phyloP scores from a whole-genome alignment of 768 basidiomycete species.

The Lentinula sp. region DNA sequence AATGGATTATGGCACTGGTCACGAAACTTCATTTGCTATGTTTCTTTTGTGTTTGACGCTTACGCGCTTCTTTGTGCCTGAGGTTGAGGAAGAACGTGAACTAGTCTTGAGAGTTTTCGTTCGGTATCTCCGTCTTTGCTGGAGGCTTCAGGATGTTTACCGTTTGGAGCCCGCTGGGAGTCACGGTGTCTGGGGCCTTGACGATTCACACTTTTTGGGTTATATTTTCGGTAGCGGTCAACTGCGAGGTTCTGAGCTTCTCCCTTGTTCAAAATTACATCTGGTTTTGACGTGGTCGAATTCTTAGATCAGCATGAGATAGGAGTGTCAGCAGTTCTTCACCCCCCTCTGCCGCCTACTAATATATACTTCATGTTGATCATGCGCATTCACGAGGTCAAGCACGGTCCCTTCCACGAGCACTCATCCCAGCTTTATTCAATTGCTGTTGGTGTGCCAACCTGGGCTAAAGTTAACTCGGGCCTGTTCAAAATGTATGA shows the following conservation, averaged over 20 bases:
- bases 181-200: slow-evolving; percentile 97
- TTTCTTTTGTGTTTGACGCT: slow-evolving; percentile 73
- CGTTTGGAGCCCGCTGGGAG: slow-evolving; percentile 93
- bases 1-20: slow-evolving; percentile 96
- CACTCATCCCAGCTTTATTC: slow-evolving; percentile 87
- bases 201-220: slow-evolving; percentile 85
- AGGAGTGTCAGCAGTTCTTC: slow-evolving; percentile 60
- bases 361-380: slow-evolving; percentile 82
- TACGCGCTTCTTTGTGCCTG: slow-evolving; percentile 55
- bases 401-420: slow-evolving; percentile 85
- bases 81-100: slow-evolving; percentile 54
- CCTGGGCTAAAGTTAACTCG: slow-evolving; percentile 85
- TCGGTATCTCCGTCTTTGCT: slow-evolving; percentile 77
- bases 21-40: slow-evolving; percentile 84
- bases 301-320: slow-evolving; percentile 53
- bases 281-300: slow-evolving; percentile 9
- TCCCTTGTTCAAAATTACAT: background rate
- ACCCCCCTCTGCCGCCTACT: slow-evolving; percentile 49
- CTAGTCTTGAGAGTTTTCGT: slow-evolving; percentile 58
- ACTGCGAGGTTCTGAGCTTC: slow-evolving; percentile 52
- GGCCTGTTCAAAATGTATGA: slow-evolving; percentile 97
- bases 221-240: slow-evolving; percentile 92
- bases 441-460: slow-evolving; percentile 83
- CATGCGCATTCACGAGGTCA: slow-evolving; percentile 72
- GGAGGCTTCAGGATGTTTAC: slow-evolving; percentile 84